Base-by-base conservation (phyloP, 345 rosid species). In the Eucalyptus sideroxylon region DNA sequence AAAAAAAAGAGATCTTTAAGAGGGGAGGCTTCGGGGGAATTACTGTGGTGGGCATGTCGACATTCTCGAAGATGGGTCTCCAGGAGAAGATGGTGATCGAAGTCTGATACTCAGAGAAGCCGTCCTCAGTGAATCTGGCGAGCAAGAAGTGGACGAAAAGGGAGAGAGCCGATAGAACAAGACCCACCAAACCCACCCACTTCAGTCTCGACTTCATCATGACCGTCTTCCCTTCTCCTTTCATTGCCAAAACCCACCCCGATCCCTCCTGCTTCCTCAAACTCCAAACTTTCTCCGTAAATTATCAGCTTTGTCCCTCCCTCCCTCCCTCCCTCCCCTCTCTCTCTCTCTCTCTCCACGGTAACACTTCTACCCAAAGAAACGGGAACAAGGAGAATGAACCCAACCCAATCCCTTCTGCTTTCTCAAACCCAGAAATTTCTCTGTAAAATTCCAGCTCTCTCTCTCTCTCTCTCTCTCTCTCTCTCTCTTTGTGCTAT, bases 31-130 rank as follows among this genome's bases (percentile, higher is more conserved):
- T 77, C 23, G 30, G 85, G 88, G 27, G 60, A 85, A 88, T 91
- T 94, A 97, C 98, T 89, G 92, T 89, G 92, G 87, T 93, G 53
- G 93, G 51, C 34, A 94, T 88, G 90, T 94, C 95, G 50, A 94
- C 86, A 90, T 92, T 92, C 60, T 97, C 98, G 89, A 96, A 96
- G 92, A 97, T 91, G 88, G 99, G 99, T 92, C 98, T 93, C 99
- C 99, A 98, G 77, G 99, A 96, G 91, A 98, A 98, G 93, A 98
- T 94, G 81, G 98, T 96, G 90, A 97, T 89, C 30, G 99, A 97
- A 82, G 98, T 93, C 21, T 96, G 96, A 94, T 94, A 97, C n/a
- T 97, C 98, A 2, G 96, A 91, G 93, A 93, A 88, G 90, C 96
- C 97, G 34, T 92, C 93, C 50, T 95, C 93, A 3, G 98, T 95